Evolutionary conservation across 306 rosid genomes (phyloP), one percentile per base, ranked within the genome.

Genomic region (Glycyrrhiza uralensis): DNA sequence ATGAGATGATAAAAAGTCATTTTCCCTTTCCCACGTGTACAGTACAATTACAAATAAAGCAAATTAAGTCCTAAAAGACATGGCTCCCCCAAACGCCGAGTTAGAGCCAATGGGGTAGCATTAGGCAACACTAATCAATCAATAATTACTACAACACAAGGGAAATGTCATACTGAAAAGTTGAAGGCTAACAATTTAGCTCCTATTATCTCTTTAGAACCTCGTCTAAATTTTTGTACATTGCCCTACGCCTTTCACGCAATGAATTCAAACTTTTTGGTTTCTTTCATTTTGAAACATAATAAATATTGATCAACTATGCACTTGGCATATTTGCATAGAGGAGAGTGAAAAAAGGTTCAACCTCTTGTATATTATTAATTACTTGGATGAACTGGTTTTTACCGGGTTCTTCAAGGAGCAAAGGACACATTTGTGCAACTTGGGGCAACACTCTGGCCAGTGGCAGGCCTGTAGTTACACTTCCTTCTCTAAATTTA

Each of bases 301-400:
- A 64, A 58, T 64, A 64, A 66, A 44, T 72, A 58, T 64, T 80
- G 57, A 71, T 59, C 45, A 78, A 45, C 85, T 79, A 76, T 2
- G 85, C 79, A 76, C 71, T 50, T 41, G 87, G 84, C 82, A 86
- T 79, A 30, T 85, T 87, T 64, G 99, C 81, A 80, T 95, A 95
- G 76, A 95, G 87, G 79, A 85, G 86, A 72, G 97, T 87, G 87
- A 88, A 88, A 75, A 95, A 91, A 70, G 81, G 81, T 80, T 89
- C 96, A 60, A 91, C 92, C 80, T 95, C 96, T 52, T 85, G 90
- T 74, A 77, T 76, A 24, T 70, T 79, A 67, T 57, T 76, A 59
- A 91, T 81, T 66, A 74, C 70, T 77, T 84, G 85, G 76, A 88
- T 84, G 92, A 88, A 95, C 74, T 49, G 89, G 51, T 85, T 89